These are phyloP conservation scores for Pleurotus salmoneostramineus DNA, from an alignment of 768 basidiomycete genomes.

Conservation along the genomic window DNA sequence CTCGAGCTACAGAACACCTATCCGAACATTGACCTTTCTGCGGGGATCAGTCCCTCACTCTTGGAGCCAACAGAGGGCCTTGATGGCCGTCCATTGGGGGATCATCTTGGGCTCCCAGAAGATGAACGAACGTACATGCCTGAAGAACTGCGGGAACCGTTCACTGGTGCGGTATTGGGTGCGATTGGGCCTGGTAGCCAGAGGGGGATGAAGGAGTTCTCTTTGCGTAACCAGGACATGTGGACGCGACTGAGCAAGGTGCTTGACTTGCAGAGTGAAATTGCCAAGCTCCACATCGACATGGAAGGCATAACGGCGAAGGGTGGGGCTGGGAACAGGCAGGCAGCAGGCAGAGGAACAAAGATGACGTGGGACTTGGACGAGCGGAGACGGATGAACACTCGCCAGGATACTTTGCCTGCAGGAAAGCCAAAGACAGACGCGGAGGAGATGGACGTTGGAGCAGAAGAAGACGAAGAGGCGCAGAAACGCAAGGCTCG, in stretches of 20 bases:
- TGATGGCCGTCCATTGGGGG: neutral
- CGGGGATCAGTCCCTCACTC: neutral
- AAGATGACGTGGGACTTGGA: slow-evolving; percentile 7
- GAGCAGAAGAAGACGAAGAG: slow-evolving; percentile 48
- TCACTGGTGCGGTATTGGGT: slow-evolving; percentile 41
- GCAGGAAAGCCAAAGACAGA: slow-evolving; percentile 14
- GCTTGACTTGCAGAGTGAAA: slow-evolving; percentile 67
- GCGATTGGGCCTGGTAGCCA: slow-evolving; percentile 19
- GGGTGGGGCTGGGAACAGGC: slow-evolving; percentile 29
- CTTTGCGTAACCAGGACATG: slow-evolving; percentile 41
- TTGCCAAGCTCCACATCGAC: slow-evolving; percentile 67
- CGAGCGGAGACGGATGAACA: neutral
- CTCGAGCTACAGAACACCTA: slow-evolving; percentile 39
- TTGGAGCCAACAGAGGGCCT: neutral
- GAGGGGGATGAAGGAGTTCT: slow-evolving; percentile 14
- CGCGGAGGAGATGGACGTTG: slow-evolving; percentile 46
- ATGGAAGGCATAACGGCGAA: slow-evolving; percentile 65
- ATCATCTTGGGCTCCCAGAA: neutral
- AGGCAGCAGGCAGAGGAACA: slow-evolving; percentile 21
- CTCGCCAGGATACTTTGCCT: neutral
- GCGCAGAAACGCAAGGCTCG: slow-evolving; percentile 50
- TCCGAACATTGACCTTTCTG: slow-evolving; percentile 12
- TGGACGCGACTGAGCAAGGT: slow-evolving; percentile 70
- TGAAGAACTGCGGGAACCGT: slow-evolving; percentile 38
- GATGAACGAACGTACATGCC: neutral